These are phyloP conservation scores for Scedosporium minutisporum DNA, from an alignment of 2,329 filamentous ascomycete genomes.

Conservation along the genomic window DNA sequence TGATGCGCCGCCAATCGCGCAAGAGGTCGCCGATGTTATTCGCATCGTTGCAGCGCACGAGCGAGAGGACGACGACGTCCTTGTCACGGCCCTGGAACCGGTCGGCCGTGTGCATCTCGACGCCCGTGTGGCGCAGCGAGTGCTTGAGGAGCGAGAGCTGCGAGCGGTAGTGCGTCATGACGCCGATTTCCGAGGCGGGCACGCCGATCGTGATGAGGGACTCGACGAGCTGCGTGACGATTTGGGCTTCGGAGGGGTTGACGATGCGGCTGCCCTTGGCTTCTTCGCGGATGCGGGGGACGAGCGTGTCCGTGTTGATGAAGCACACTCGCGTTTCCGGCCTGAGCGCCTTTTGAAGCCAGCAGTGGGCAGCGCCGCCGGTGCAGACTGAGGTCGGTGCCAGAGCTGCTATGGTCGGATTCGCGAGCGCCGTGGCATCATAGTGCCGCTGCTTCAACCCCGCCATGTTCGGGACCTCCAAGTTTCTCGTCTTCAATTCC, in stretches of 20 bases:
- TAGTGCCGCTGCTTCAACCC: conserved; percentile 53
- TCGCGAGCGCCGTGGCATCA: conserved; percentile 28
- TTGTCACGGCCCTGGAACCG: conserved; percentile 96
- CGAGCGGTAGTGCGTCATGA: conserved; percentile 94
- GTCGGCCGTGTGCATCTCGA: conserved; percentile 96
- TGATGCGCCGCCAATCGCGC: conserved; percentile 85
- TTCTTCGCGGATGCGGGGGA: conserved; percentile 56
- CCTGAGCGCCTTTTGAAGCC: conserved; percentile 63
- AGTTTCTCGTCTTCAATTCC: conserved; percentile 57
- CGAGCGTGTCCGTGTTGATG: conserved; percentile 76
- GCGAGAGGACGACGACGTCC: conserved; percentile 76
- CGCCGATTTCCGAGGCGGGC: conserved; percentile 66
- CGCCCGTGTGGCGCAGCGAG: conserved; percentile 49
- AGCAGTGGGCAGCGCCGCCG: conserved; percentile 47
- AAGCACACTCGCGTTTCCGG: conserved; percentile 71
- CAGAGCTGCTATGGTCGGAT: background rate
- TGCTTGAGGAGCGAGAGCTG: conserved; percentile 79
- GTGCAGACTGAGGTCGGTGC: conserved; percentile 22
- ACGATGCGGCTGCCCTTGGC: conserved; percentile 77
- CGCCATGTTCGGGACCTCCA: conserved; percentile 58
- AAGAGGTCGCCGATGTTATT: conserved; percentile 82
- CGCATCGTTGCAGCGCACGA: conserved; percentile 78
- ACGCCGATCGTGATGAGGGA: conserved; percentile 69
- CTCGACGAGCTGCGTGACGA: conserved; percentile 73
- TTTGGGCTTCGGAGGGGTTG: conserved; percentile 71